Conservation (phyloP, 2,329 filamentous ascomycete genomes). For the Fusarium nelsonii region DNA sequence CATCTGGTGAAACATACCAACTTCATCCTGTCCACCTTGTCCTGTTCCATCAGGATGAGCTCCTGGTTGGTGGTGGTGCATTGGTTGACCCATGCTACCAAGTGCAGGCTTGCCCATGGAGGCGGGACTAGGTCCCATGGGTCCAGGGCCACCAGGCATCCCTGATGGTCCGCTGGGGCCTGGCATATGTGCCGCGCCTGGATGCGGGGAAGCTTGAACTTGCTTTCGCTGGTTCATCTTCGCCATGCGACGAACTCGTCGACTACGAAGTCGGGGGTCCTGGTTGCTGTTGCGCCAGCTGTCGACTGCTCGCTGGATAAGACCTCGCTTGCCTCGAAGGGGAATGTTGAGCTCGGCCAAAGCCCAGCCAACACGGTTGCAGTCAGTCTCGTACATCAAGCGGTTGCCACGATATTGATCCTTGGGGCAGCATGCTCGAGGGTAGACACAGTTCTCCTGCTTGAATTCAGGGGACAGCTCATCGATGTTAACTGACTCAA, state of each 20-base stretch:
- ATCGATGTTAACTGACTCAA: slow-evolving; percentile 95
- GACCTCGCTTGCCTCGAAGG: slow-evolving; percentile 89
- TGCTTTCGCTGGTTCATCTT: slow-evolving; percentile 93
- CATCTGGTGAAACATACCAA: slow-evolving; percentile 99
- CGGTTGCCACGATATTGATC: slow-evolving; percentile 97
- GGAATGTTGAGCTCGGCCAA: slow-evolving; percentile 92
- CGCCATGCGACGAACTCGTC: slow-evolving; percentile 92
- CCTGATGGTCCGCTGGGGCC: slow-evolving; percentile 74
- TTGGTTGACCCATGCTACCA: slow-evolving; percentile 72
- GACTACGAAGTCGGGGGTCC: slow-evolving; percentile 89
- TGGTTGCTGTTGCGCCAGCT: slow-evolving; percentile 99
- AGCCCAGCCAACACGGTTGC: slow-evolving; percentile 99
- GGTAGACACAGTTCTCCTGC: slow-evolving; percentile 98
- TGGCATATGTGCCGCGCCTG: slow-evolving; percentile 72
- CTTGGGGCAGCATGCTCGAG: slow-evolving; percentile 92
- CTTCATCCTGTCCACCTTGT: slow-evolving; percentile 81
- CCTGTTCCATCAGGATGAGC: slow-evolving; percentile 64
- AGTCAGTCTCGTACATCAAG: slow-evolving; percentile 96
- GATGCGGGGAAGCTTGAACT: slow-evolving; percentile 69
- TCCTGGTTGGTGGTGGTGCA: slow-evolving; percentile 74
- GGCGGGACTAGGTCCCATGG: slow-evolving; percentile 69
- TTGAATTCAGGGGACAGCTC: slow-evolving; percentile 90
- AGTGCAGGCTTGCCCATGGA: slow-evolving; percentile 76
- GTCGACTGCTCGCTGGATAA: slow-evolving; percentile 97
- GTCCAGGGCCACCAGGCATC: slow-evolving; percentile 71